Conservation (phyloP, 1,284 basidiomycete species). For the Ceratobasidium sp. region DNA sequence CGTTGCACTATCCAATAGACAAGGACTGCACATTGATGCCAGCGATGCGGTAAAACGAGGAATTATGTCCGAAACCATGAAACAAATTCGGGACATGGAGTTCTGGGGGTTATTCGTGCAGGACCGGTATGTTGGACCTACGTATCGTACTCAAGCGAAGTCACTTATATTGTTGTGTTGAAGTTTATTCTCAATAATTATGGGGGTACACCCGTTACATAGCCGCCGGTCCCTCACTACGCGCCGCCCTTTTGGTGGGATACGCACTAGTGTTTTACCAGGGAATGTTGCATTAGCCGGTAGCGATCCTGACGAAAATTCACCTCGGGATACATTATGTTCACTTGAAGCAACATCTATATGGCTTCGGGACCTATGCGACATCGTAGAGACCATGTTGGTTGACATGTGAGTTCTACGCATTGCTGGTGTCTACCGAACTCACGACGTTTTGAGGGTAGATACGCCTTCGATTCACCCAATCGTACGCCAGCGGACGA, state of each 20-base stretch:
- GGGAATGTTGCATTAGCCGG: constrained; percentile 19
- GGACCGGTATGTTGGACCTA: constrained; percentile 14
- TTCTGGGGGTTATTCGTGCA: constrained; percentile 29
- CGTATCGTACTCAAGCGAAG: neutral
- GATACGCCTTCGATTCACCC: constrained; percentile 24
- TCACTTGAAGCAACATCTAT: neutral
- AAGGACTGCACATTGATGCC: constrained; percentile 36
- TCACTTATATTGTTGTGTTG: too few relatives aligned
- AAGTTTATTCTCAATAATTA: constrained; percentile 24
- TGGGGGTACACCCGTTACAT: constrained; percentile 30
- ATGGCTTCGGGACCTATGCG: constrained; percentile 14
- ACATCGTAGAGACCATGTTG: constrained; percentile 35
- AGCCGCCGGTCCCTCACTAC: constrained; percentile 29
- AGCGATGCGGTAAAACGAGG: constrained; percentile 30
- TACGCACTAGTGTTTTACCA: constrained; percentile 10
- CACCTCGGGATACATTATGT: neutral
- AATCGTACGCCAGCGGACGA: constrained; percentile 24
- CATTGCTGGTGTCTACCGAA: neutral
- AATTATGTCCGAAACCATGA: constrained; percentile 20
- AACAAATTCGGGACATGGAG: constrained; percentile 1
- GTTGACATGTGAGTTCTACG: constrained; percentile 13
- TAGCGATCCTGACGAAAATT: constrained; percentile 8
- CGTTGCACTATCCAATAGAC: constrained; percentile 32
- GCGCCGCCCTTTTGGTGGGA: constrained; percentile 8
- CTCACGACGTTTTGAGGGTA: neutral